Evolutionary conservation across 768 basidiomycete genomes (phyloP), one percentile per base, ranked within the genome.

Genomic region (Collybia sp.): DNA sequence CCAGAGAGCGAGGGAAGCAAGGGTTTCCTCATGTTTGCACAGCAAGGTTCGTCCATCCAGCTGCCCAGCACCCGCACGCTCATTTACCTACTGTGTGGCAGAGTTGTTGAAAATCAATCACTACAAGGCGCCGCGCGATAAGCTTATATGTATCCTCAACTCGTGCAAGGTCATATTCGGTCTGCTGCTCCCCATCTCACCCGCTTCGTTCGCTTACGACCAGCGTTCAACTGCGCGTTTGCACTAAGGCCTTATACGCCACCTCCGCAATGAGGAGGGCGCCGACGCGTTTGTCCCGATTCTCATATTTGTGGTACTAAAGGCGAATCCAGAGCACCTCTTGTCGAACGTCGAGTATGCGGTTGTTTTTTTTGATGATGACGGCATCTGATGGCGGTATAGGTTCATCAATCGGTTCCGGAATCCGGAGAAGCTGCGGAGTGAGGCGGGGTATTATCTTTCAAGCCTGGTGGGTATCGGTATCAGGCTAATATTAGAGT

Each of bases 81-180:
- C 3, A 25, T 8, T 8, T 25, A 8, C 33, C 11, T 20, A 30
- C 30, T n/a, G n/a, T n/a, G n/a, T n/a, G n/a, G 32, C 58, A 92
- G 96, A 99, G 64, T 72, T 99, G 36, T 65, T 93, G 54, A 98
- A 97, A 75, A 86, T 99, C 51, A 98, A 96, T 58, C 93, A 97
- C 61, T 99, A 98, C 72, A 98, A 98, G 64, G 96, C 96, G 9
- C 96, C 96, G 6, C 77, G 96, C 36, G 96, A 99, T 66, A 99
- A 99, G 68, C 71, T 98, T 43, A 98, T 99, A 45, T 98, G 96
- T 64, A 88, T 98, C 33, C 68, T 98, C 42, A 99, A 99, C 60
- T 89, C 83, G 64, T 99, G 94, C 81, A 99, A 99, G 71, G 93
- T 99, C 64, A 98, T 99, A 55, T 98, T 96, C 58, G 96, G 95